Percentiles rank a stretch among this genome's conserved stretches.
Evolutionary conservation across 2,329 filamentous ascomycete species (phyloP).

Genomic region (Allantophomopsis lycopodina): DNA sequence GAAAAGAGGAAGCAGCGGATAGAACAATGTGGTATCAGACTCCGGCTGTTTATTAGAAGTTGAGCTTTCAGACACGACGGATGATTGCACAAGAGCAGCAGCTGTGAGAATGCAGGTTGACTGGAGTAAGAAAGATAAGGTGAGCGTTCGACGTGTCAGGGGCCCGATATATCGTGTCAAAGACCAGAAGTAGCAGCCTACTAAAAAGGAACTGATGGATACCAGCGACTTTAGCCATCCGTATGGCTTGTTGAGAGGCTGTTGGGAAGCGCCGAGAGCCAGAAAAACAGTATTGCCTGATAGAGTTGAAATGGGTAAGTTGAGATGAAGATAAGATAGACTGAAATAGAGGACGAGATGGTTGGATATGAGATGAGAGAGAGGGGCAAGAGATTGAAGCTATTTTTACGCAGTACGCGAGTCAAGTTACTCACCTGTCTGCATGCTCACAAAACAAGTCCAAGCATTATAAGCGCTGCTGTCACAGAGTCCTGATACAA

Average conservation of each 20-base stretch:
- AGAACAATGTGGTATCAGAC: constrained; percentile 21
- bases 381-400: too few relatives aligned
- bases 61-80: constrained; percentile 18
- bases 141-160: constrained; percentile 26
- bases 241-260: constrained; percentile 24
- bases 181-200: constrained; percentile 35
- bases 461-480: constrained; percentile 31
- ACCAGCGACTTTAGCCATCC: constrained; percentile 38
- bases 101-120: constrained; percentile 34
- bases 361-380: too few relatives aligned
- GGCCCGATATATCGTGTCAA: constrained; percentile 20
- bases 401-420: too few relatives aligned
- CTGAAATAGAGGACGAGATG: too few relatives aligned
- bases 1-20: constrained; percentile 28
- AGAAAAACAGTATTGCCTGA: not conserved
- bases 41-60: constrained; percentile 16
- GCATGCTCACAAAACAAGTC: constrained; percentile 35
- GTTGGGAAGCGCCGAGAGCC: not conserved
- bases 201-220: constrained; percentile 37
- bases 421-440: constrained; percentile 24
- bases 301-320: too few relatives aligned
- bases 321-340: too few relatives aligned
- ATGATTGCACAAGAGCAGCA: constrained; percentile 33
- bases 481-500: constrained; percentile 31
- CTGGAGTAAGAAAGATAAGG: constrained; percentile 36